Percentiles rank a stretch among this genome's conserved stretches.
These are phyloP conservation scores for Strobilomyces confusus DNA, from an alignment of 768 basidiomycete species.

Conservation along the genomic window DNA sequence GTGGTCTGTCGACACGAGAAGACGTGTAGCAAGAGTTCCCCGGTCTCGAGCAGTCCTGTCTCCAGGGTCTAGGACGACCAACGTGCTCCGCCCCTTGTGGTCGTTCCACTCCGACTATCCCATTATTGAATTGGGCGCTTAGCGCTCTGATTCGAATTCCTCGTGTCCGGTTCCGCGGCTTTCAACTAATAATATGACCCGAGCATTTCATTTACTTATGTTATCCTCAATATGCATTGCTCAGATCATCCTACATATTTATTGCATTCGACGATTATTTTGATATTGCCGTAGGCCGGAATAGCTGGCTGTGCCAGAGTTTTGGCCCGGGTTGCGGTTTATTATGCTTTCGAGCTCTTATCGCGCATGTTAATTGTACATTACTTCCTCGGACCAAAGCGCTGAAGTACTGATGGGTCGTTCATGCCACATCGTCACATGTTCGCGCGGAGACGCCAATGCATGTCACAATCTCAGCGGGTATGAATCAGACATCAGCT, in stretches of 20 bases:
- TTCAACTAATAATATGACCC: constrained; percentile 2
- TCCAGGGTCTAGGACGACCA: background rate
- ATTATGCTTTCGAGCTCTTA: background rate
- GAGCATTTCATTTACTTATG: constrained; percentile 10
- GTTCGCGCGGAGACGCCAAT: background rate
- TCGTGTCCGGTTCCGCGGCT: constrained; percentile 5
- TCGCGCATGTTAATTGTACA: background rate
- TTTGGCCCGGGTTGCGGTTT: background rate
- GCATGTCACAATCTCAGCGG: background rate
- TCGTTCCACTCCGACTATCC: background rate
- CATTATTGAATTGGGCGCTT: background rate
- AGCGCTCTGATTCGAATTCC: background rate
- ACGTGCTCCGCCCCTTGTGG: background rate
- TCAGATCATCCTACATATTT: background rate
- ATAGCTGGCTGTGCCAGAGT: background rate
- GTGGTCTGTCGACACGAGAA: constrained; percentile 27
- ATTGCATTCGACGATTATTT: constrained; percentile 1
- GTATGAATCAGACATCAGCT: background rate
- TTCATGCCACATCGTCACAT: background rate
- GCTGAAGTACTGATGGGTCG: background rate
- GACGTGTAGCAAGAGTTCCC: constrained; percentile 10
- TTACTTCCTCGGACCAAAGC: background rate
- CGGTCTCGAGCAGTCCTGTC: background rate
- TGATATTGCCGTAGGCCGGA: background rate
- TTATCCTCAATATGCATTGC: constrained; percentile 1